Conservation (phyloP, 495 filamentous ascomycete genomes). For the Pyrenula aspistea region DNA sequence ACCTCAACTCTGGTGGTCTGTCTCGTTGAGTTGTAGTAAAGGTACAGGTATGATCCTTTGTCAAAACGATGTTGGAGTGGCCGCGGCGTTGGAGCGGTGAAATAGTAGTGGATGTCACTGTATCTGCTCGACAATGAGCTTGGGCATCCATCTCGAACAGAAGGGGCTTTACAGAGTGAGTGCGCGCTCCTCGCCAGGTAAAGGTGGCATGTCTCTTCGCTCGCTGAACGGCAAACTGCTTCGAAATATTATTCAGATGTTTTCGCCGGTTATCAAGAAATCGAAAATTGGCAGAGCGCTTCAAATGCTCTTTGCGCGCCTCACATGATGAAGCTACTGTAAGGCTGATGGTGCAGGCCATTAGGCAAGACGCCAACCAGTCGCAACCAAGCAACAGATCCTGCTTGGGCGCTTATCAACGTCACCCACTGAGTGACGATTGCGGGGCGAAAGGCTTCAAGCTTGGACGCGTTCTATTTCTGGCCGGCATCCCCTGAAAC, state of each 20-base stretch:
- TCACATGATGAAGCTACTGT: not conserved
- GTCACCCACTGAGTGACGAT: not conserved
- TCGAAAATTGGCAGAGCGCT: conserved; percentile 3
- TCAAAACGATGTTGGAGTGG: conserved; percentile 79
- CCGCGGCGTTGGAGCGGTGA: conserved; percentile 54
- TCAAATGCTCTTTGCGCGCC: not conserved
- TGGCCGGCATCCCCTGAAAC: too few relatives aligned
- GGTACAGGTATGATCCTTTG: conserved; percentile 77
- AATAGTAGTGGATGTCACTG: conserved; percentile 84
- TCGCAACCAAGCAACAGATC: not conserved
- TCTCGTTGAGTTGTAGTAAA: conserved; percentile 63
- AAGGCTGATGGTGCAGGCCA: not conserved
- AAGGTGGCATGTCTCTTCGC: conserved; percentile 67
- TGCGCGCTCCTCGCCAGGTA: conserved; percentile 65
- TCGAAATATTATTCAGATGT: conserved; percentile 5
- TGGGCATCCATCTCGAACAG: not conserved
- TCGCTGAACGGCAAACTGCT: too few relatives aligned
- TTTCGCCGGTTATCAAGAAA: too few relatives aligned
- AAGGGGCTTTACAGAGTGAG: conserved; percentile 59
- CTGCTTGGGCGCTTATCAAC: not conserved
- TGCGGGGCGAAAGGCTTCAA: not conserved
- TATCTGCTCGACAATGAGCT: conserved; percentile 41
- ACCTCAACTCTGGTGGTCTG: conserved; percentile 66
- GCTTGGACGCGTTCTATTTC: too few relatives aligned
- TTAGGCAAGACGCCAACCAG: not conserved